A percentile compares a stretch with the other conserved stretches of the same genome.
These are phyloP conservation scores for Cairneyella variabilis DNA, from an alignment of 495 filamentous ascomycete species.

Conservation along the genomic window DNA sequence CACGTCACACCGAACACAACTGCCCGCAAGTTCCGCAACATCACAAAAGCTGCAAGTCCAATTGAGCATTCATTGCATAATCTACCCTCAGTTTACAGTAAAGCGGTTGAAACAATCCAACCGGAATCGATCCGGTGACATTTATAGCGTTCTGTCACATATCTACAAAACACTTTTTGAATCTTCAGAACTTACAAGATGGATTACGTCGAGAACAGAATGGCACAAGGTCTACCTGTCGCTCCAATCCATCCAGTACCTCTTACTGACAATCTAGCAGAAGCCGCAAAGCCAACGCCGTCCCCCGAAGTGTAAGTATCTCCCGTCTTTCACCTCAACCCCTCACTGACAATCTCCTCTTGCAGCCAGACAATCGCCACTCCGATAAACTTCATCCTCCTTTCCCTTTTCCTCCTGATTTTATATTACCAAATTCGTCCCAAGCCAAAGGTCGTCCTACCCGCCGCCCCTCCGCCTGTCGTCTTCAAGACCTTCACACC, in stretches of 20 bases:
- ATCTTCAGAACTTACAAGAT: too few species aligned
- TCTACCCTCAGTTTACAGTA: too few species aligned
- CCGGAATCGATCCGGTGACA: too few species aligned
- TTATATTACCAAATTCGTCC: constrained; percentile 63
- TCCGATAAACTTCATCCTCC: constrained; percentile 74
- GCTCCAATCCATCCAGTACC: constrained; percentile 16
- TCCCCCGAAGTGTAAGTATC: constrained; percentile 18
- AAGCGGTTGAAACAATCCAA: too few species aligned
- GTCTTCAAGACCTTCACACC: constrained; percentile 94
- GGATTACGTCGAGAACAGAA: constrained; percentile 54
- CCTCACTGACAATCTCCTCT: constrained; percentile 19
- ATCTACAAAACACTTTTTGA: too few species aligned
- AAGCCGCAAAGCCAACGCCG: constrained; percentile 19
- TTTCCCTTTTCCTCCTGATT: constrained; percentile 64
- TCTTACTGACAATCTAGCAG: constrained; percentile 23
- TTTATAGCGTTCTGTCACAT: too few species aligned
- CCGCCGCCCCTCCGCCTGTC: constrained; percentile 63
- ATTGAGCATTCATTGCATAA: too few species aligned
- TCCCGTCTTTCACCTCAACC: background rate
- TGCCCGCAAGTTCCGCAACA: too few species aligned
- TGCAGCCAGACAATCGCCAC: constrained; percentile 59
- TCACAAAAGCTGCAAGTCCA: too few species aligned
- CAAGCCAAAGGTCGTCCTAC: constrained; percentile 53
- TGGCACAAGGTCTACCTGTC: constrained; percentile 46
- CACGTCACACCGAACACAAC: too few species aligned